Evolutionary conservation across 1,284 basidiomycete species (phyloP).

Genomic region (Cryptococcus sp.): DNA sequence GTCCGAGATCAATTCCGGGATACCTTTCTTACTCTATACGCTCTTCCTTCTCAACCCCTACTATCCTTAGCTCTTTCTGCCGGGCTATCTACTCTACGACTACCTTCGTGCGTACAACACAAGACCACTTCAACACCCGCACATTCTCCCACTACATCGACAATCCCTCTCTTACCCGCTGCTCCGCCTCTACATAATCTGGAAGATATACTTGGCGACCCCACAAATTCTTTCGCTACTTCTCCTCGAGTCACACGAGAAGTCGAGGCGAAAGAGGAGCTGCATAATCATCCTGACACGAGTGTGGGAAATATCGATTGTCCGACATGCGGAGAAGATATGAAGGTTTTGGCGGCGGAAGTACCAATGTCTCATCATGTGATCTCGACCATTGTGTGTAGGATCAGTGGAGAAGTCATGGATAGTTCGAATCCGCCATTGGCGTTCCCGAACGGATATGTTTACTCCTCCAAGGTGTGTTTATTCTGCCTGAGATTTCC

Average conservation of each 20-base stretch:
- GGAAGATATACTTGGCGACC: constrained; percentile 8
- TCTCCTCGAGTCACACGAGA: constrained; percentile 8
- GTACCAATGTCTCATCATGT: constrained; percentile 91
- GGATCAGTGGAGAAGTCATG: constrained; percentile 86
- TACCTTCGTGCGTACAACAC: constrained; percentile 62
- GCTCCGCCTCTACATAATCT: constrained; percentile 33
- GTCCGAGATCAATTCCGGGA: constrained; percentile 73
- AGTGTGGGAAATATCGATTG: constrained; percentile 77
- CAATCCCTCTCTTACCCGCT: constrained; percentile 27
- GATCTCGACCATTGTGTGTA: constrained; percentile 92
- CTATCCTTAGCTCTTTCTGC: constrained; percentile 81
- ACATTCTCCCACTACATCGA: constrained; percentile 1
- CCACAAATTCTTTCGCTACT: neutral
- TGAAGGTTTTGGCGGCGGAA: constrained; percentile 72
- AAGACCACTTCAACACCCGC: constrained; percentile 38
- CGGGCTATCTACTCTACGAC: constrained; percentile 78
- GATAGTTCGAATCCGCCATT: constrained; percentile 86
- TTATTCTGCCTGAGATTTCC: neutral
- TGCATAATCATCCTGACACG: constrained; percentile 30
- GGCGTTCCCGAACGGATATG: constrained; percentile 86
- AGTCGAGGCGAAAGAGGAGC: constrained; percentile 3
- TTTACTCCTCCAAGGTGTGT: constrained; percentile 83
- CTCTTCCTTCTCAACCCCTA: constrained; percentile 76
- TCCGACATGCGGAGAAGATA: constrained; percentile 75
- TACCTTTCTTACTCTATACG: constrained; percentile 79